phyloP scores from a whole-genome alignment of 176 grass and related monocot genomes.

The Oryza longistaminata region DNA sequence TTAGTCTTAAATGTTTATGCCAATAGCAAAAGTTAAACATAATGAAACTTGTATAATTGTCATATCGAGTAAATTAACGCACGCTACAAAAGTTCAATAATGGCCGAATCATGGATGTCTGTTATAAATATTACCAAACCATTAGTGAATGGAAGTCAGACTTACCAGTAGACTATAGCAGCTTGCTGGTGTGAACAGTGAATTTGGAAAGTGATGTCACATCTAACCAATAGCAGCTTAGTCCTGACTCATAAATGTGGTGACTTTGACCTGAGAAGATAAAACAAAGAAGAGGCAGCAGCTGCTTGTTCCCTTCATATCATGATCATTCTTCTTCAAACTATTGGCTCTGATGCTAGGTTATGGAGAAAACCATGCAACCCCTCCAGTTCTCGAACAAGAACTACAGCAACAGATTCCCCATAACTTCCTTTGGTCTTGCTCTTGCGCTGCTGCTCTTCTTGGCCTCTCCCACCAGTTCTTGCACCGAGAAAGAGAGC shows the following conservation, averaged over 20 bases:
- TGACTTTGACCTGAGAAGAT: neutral
- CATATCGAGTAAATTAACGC: neutral
- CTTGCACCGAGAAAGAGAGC: slow-evolving; percentile 41
- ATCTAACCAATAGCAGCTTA: neutral
- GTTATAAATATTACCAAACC: neutral
- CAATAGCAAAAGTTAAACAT: neutral
- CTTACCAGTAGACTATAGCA: neutral
- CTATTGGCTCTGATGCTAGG: neutral
- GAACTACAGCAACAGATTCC: neutral
- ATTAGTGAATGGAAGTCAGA: slow-evolving; percentile 22
- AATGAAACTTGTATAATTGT: neutral
- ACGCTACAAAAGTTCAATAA: neutral
- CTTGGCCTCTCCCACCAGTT: slow-evolving; percentile 16
- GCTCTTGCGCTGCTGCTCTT: slow-evolving; percentile 30
- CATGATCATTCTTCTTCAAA: neutral
- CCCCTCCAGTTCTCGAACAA: neutral
- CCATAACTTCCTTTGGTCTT: neutral
- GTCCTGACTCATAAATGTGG: neutral
- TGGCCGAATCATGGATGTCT: neutral
- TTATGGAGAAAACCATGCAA: neutral
- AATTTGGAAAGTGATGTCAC: neutral
- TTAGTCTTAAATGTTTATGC: neutral
- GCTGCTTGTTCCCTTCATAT: neutral
- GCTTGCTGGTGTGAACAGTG: neutral
- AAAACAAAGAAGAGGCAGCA: neutral